These are phyloP conservation scores for Backusella macrospora DNA, from an alignment of 192 early-diverging fungal species.

Conservation along the genomic window DNA sequence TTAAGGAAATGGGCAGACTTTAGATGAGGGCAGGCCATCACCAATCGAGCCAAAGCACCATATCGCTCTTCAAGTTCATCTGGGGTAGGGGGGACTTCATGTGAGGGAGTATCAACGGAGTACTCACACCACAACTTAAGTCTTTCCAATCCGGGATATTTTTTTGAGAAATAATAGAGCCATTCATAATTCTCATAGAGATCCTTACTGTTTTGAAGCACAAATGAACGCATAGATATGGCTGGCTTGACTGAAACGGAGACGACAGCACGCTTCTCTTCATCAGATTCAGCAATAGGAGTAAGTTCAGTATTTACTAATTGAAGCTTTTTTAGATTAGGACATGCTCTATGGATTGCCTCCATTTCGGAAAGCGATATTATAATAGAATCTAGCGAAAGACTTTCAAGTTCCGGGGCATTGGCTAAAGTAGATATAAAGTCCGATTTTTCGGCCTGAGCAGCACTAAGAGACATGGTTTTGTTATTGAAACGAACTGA, in stretches of 20 bases:
- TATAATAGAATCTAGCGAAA: conserved; percentile 13
- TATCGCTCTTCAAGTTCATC: conserved; percentile 11
- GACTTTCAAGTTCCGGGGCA: conserved; percentile 6
- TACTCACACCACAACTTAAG: conserved; percentile 13
- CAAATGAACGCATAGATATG: not conserved
- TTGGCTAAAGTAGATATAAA: conserved; percentile 6
- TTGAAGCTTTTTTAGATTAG: not conserved
- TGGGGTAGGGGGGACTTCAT: not conserved
- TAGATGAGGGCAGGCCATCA: not conserved
- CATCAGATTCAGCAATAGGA: not conserved
- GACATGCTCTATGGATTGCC: conserved; percentile 11
- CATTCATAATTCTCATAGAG: conserved; percentile 14
- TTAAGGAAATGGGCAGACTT: conserved; percentile 13
- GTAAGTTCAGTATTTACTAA: not conserved
- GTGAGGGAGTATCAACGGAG: conserved; percentile 7
- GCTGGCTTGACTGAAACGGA: not conserved
- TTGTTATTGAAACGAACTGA: not conserved
- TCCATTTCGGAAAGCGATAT: conserved; percentile 18
- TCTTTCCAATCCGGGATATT: not conserved
- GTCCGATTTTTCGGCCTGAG: conserved; percentile 1
- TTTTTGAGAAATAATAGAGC: conserved; percentile 10
- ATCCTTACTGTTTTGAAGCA: not conserved
- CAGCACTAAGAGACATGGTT: not conserved
- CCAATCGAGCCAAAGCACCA: not conserved
- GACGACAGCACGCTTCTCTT: not conserved